Base-by-base conservation (phyloP, 2,329 filamentous ascomycete genomes). In the Nemania sp. region DNA sequence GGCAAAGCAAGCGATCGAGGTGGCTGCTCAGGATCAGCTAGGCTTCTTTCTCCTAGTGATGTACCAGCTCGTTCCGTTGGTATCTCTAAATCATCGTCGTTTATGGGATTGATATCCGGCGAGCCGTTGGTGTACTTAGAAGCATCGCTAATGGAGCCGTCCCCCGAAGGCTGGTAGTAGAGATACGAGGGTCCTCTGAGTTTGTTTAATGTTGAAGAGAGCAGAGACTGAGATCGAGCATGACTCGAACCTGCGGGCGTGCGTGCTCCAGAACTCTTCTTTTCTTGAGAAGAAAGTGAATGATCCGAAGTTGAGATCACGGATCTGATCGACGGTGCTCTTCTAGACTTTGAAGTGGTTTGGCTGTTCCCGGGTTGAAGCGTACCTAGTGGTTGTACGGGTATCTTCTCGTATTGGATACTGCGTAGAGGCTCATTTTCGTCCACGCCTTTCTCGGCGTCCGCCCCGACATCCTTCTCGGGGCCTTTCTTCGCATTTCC, bases 131-230 rank as follows among this genome's bases (percentile, higher is more conserved):
- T 49, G 4, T 58, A 56, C 20, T 60, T 61, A 12, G 51, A 52
- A 19, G 41, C 33, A 14, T 60, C 41, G 23, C 44, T 43, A 5
- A 47, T 46, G 19, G 60, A 49, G 9, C 41, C 22, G 12, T 54
- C 49, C 45, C 63, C 65, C 12, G 56, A 37, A 3, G 61, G 50
- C 17, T 63, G 62, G 34, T 66, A 64, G 39, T 68, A 68, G 3
- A 70, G 60, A 48, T 69, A 69, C 11, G 68, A 68, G n/a, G 67
- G 66, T 3, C 68, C 68, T 41, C 65, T 65, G 9, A 70, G 52
- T 36, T 65, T 68, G 36, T 56, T 68, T 30, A 66, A 49, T 5
- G 66, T 68, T 12, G 65, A 67, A 6, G 68, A 61, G 20, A 70
- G 62, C 37, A 70, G 49, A 22, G 68, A 70, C 51, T 68, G 66